Conservation (phyloP, 1,284 basidiomycete species). For the Microbotryomycetes sp. region DNA sequence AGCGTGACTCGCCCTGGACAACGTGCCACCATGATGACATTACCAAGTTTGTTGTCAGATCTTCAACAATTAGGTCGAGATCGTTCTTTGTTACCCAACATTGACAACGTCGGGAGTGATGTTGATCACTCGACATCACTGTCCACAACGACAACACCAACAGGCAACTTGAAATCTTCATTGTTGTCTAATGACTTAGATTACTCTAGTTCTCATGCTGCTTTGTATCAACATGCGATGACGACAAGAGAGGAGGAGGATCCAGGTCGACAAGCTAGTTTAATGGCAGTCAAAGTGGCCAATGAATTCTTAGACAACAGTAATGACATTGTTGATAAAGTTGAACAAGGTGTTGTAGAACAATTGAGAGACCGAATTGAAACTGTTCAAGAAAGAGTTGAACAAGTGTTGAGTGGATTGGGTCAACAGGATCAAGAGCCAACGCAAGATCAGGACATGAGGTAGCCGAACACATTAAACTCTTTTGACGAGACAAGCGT, state of each 20-base stretch:
- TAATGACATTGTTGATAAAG: background rate
- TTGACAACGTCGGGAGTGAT: background rate
- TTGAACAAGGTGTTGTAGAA: background rate
- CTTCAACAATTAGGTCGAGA: background rate
- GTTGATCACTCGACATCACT: background rate
- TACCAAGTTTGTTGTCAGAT: background rate
- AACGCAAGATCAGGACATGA: too few relatives aligned
- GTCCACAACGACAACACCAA: background rate
- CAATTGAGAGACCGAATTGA: background rate
- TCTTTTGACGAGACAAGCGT: too few relatives aligned
- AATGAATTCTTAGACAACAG: background rate
- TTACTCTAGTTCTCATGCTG: background rate
- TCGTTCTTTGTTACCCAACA: background rate
- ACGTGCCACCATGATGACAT: too few relatives aligned
- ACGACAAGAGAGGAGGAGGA: background rate
- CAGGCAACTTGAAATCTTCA: background rate
- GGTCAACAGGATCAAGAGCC: background rate
- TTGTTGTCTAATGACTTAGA: background rate
- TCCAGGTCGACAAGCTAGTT: background rate
- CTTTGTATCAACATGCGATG: background rate
- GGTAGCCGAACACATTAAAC: too few relatives aligned
- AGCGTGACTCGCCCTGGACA: too few relatives aligned
- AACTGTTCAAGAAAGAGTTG: background rate
- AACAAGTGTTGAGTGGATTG: background rate
- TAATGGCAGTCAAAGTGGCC: background rate